Evolutionary conservation across 495 filamentous ascomycete species (phyloP).

Genomic region (Lasiosphaeris hirsuta): DNA sequence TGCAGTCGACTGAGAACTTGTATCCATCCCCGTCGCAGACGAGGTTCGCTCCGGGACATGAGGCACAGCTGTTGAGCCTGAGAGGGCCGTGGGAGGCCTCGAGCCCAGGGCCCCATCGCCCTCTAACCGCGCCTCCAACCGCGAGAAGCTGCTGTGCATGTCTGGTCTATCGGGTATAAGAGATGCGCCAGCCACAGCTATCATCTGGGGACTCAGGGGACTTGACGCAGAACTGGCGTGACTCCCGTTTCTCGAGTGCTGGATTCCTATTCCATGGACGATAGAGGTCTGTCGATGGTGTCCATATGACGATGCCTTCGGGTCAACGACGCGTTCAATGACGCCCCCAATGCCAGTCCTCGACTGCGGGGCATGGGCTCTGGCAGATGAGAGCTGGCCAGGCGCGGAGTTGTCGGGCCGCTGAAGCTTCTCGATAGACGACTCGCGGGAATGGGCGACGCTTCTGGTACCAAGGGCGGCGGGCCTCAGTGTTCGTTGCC

Average conservation of each 20-base stretch:
- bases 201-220: conserved; percentile 79
- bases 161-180: conserved; percentile 43
- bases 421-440: conserved; percentile 50
- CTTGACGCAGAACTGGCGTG: conserved; percentile 60
- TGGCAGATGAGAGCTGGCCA: conserved; percentile 27
- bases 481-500: conserved; percentile 45
- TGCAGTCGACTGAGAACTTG: conserved; percentile 21
- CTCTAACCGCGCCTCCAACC: conserved; percentile 42
- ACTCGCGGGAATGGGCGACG: conserved; percentile 48
- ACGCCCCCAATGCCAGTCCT: conserved; percentile 48
- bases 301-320: conserved; percentile 60
- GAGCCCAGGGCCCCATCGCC: conserved; percentile 33
- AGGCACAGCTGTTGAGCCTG: conserved; percentile 38
- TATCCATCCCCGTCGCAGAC: conserved; percentile 26
- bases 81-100: conserved; percentile 40
- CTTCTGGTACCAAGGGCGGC: conserved; percentile 31
- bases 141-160: conserved; percentile 36
- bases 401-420: conserved; percentile 45
- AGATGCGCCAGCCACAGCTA: conserved; percentile 60
- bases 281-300: conserved; percentile 94
- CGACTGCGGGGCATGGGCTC: conserved; percentile 34
- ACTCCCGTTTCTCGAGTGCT: conserved; percentile 86
- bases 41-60: conserved; percentile 34
- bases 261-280: conserved; percentile 85
- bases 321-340: conserved; percentile 59